phyloP scores from a whole-genome alignment of 192 early-diverging fungal genomes.

The Gamsiella multidivaricata region DNA sequence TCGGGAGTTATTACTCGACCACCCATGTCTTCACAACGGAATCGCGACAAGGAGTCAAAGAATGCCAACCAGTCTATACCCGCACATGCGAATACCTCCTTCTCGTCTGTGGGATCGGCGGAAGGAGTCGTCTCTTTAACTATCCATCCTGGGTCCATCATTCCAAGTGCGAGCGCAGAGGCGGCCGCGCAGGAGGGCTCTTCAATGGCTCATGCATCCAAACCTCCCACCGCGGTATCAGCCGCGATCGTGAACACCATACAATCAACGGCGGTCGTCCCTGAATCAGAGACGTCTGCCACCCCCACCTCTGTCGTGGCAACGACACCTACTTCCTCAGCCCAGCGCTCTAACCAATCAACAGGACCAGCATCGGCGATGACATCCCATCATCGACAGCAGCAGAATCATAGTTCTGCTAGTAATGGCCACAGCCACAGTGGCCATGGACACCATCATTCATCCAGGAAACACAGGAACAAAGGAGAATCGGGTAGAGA shows the following conservation, averaged over 20 bases:
- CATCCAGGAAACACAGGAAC: conserved; percentile 13
- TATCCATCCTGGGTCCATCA: neutral
- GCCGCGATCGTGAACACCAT: neutral
- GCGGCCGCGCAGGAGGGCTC: neutral
- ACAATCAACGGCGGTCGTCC: conserved; percentile 6
- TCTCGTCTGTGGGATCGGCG: conserved; percentile 27
- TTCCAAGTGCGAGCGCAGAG: neutral
- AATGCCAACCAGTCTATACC: neutral
- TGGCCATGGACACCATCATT: neutral
- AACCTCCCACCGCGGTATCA: conserved; percentile 1
- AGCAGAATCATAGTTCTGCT: neutral
- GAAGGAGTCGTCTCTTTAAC: neutral
- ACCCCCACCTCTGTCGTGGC: neutral
- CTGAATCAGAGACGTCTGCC: neutral
- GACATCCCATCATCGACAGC: conserved; percentile 1
- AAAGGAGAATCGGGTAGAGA: conserved; percentile 5
- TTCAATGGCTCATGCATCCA: neutral
- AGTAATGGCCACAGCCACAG: neutral
- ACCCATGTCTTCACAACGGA: conserved; percentile 37
- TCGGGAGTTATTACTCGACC: conserved; percentile 33
- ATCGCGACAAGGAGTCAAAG: conserved; percentile 13
- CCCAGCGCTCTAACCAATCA: neutral
- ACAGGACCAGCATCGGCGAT: neutral
- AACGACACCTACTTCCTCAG: neutral
- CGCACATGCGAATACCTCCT: conserved; percentile 21